Percentiles rank a stretch among this genome's conserved stretches.
Evolutionary conservation across 2,329 filamentous ascomycete species (phyloP).

Genomic region (Penicillium sp.): DNA sequence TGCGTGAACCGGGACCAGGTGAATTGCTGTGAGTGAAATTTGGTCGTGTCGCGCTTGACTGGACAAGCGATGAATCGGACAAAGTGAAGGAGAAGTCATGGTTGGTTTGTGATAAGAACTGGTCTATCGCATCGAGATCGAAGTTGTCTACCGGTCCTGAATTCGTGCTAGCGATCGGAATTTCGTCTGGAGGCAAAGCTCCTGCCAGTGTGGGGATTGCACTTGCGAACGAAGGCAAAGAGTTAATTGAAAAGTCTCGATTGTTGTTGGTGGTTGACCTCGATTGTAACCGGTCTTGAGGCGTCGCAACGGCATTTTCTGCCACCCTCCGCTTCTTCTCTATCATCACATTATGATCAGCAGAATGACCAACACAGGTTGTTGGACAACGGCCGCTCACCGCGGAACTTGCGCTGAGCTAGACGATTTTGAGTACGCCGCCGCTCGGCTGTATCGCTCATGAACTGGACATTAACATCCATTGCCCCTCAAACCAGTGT

Average conservation of each 20-base stretch:
- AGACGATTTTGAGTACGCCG: not conserved
- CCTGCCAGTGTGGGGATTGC: not conserved
- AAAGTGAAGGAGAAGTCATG: not conserved
- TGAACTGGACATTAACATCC: not conserved
- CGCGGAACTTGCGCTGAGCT: not conserved
- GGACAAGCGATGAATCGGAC: not conserved
- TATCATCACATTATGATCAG: not conserved
- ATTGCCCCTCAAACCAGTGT: not conserved
- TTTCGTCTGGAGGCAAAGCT: not conserved
- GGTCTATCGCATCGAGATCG: not conserved
- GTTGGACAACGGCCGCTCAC: not conserved
- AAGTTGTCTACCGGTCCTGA: not conserved
- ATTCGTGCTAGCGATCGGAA: not conserved
- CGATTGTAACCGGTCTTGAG: not conserved
- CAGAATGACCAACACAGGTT: too few relatives aligned
- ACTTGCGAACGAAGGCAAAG: not conserved
- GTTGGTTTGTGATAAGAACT: not conserved
- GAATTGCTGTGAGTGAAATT: not conserved
- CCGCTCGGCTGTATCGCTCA: not conserved
- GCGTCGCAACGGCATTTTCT: not conserved
- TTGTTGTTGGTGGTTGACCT: not conserved
- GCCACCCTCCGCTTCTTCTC: not conserved
- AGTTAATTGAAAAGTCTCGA: not conserved
- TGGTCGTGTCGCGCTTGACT: too few relatives aligned
- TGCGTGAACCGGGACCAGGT: too few relatives aligned